Conservation (phyloP, 441 rosid genomes). For the Adansonia grandidieri region DNA sequence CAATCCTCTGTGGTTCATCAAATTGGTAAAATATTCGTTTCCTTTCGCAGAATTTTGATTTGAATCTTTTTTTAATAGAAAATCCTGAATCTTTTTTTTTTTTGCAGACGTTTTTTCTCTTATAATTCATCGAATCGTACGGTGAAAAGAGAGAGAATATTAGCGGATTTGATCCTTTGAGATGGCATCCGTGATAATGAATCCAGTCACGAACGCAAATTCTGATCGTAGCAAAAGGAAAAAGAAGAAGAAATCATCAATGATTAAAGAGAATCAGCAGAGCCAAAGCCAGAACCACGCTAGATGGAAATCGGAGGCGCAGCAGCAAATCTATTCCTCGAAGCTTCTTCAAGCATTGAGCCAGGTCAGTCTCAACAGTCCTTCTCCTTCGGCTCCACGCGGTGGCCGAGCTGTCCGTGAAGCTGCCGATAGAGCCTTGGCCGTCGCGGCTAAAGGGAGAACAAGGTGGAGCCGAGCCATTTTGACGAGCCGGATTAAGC, state of each 20-base stretch:
- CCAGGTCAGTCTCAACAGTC: slow-evolving; percentile 50
- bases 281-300: slow-evolving; percentile 40
- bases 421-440: slow-evolving; percentile 78
- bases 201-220: slow-evolving; percentile 38
- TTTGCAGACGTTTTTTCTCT: neutral
- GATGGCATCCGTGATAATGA: slow-evolving; percentile 50
- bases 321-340: too few species aligned
- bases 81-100: too few species aligned
- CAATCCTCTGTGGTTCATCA: neutral
- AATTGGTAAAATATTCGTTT: neutral
- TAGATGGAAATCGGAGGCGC: slow-evolving; percentile 29
- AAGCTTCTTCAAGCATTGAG: slow-evolving; percentile 37
- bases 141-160: slow-evolving; percentile 22
- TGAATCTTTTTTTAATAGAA: neutral
- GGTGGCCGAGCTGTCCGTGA: slow-evolving; percentile 71
- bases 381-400: slow-evolving; percentile 54
- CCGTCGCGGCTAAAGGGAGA: slow-evolving; percentile 78
- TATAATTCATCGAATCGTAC: slow-evolving; percentile 18
- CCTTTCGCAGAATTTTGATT: neutral
- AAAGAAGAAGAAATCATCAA: slow-evolving; percentile 62
- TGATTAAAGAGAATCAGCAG: slow-evolving; percentile 38
- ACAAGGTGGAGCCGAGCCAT: slow-evolving; percentile 33
- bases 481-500: too few species aligned
- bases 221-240: slow-evolving; percentile 61
- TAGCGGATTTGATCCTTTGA: slow-evolving; percentile 22